Percentiles rank a stretch among this genome's conserved stretches.
Conservation (phyloP, 805 yeast species). For the Zygotorulaspora sp. region DNA sequence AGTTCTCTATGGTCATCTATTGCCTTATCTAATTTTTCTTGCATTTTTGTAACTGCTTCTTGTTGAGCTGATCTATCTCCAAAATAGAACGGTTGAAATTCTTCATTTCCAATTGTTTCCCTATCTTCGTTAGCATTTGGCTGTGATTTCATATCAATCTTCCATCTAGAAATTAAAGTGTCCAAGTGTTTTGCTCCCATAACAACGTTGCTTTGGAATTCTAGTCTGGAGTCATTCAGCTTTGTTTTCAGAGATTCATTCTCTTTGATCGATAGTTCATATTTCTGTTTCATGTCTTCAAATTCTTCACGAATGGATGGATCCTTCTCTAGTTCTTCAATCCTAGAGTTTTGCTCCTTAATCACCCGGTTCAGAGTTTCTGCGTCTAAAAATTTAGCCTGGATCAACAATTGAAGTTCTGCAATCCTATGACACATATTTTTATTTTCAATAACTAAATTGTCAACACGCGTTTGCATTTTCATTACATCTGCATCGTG, state of each 20-base stretch:
- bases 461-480: constrained; percentile 21
- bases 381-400: constrained; percentile 49
- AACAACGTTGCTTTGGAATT: constrained; percentile 31
- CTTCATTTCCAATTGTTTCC: constrained; percentile 16
- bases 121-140: constrained; percentile 4
- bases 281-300: constrained; percentile 45
- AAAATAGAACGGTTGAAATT: constrained; percentile 2
- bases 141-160: constrained; percentile 13
- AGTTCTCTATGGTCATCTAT: constrained; percentile 44
- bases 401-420: constrained; percentile 50
- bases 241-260: constrained; percentile 39
- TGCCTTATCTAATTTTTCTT: constrained; percentile 53
- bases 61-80: constrained; percentile 23
- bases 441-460: constrained; percentile 44
- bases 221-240: constrained; percentile 33
- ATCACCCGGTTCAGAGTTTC: constrained; percentile 51
- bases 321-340: constrained; percentile 44
- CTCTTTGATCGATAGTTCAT: constrained; percentile 44
- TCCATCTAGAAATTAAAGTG: constrained; percentile 27
- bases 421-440: constrained; percentile 39
- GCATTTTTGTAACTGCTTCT: constrained; percentile 41
- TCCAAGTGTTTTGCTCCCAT: constrained; percentile 30
- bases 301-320: constrained; percentile 44
- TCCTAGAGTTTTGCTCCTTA: constrained; percentile 46
- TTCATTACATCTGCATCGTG: constrained; percentile 20